These are phyloP conservation scores for Sporodiniella umbellata DNA, from an alignment of 371 early-diverging fungal genomes.

Conservation along the genomic window DNA sequence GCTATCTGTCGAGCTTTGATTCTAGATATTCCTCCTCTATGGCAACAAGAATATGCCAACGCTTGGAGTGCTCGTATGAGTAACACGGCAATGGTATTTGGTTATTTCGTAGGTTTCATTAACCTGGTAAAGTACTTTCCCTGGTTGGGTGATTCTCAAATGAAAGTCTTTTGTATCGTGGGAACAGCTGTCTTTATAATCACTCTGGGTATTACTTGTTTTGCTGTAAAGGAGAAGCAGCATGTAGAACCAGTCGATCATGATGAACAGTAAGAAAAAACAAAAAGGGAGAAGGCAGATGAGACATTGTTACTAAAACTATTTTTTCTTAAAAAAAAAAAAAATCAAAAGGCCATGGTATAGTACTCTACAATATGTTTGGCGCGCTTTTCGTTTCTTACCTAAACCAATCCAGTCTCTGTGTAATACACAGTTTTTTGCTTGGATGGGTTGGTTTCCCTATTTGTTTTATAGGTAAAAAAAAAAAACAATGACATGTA, in stretches of 20 bases:
- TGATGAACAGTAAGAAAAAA: constrained; percentile 14
- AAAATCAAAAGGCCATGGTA: constrained; percentile 55
- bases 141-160: constrained; percentile 57
- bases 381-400: constrained; percentile 49
- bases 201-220: constrained; percentile 50
- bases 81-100: constrained; percentile 67
- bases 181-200: constrained; percentile 54
- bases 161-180: constrained; percentile 61
- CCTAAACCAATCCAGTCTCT: constrained; percentile 60
- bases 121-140: constrained; percentile 58
- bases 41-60: constrained; percentile 68
- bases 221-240: constrained; percentile 45
- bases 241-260: constrained; percentile 11
- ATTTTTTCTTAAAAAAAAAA: too few species aligned
- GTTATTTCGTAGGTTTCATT: constrained; percentile 64
- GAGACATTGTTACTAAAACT: too few species aligned
- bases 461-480: constrained; percentile 54
- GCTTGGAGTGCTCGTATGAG: constrained; percentile 75
- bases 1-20: constrained; percentile 73
- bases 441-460: constrained; percentile 87
- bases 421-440: constrained; percentile 75
- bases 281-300: too few species aligned
- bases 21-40: constrained; percentile 66
- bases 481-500: too few species aligned
- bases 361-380: constrained; percentile 47